Conservation (phyloP, 257 asterid species). For the Leptodermis oblonga region DNA sequence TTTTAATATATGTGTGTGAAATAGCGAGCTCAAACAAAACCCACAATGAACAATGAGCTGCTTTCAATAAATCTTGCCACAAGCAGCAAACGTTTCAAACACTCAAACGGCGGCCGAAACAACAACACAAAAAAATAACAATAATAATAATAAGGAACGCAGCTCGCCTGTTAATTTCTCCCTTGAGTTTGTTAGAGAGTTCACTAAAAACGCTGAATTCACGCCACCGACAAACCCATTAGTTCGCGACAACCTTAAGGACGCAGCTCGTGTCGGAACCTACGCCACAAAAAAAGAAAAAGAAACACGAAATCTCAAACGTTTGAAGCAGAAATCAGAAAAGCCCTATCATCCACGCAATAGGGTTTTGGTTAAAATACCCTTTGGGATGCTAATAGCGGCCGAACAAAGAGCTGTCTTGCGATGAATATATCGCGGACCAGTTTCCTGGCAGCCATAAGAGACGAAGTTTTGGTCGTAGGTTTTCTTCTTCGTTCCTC, state of each 20-base stretch:
- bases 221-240: slow-evolving; percentile 43
- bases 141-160: neutral
- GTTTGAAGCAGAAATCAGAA: neutral
- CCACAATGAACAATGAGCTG: neutral
- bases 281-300: slow-evolving; percentile 24
- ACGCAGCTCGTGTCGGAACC: slow-evolving; percentile 35
- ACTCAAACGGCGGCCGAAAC: neutral
- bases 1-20: neutral
- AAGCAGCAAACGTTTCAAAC: neutral
- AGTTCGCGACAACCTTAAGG: slow-evolving; percentile 27
- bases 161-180: slow-evolving; percentile 53
- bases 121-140: neutral
- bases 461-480: neutral
- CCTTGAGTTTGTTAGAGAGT: slow-evolving; percentile 67
- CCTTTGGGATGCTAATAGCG: slow-evolving; percentile 41
- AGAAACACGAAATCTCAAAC: neutral
- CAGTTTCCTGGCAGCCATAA: slow-evolving; percentile 65
- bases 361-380: slow-evolving; percentile 19
- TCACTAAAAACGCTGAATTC: slow-evolving; percentile 68
- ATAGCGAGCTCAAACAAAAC: neutral
- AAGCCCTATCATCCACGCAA: neutral
- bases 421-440: slow-evolving; percentile 57
- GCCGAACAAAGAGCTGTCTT: slow-evolving; percentile 39
- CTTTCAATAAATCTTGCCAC: neutral
- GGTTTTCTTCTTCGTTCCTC: neutral